Evolutionary conservation across 2,329 filamentous ascomycete genomes (phyloP).

Genomic region (Nothomitra cinnamomea): DNA sequence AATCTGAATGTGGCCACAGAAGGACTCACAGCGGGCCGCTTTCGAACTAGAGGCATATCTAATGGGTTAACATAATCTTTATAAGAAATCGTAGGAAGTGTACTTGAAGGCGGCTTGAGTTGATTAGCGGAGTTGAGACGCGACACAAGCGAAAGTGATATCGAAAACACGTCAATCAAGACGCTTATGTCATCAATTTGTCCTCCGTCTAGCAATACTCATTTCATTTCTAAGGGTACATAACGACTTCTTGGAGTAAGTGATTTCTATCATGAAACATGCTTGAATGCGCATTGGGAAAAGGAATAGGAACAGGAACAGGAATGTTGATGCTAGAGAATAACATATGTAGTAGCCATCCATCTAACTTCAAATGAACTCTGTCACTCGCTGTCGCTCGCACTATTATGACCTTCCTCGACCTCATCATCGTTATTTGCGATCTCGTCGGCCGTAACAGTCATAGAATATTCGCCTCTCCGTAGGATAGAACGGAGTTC

Average conservation of each 20-base stretch:
- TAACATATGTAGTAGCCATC: not conserved
- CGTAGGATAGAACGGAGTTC: slow-evolving; percentile 45
- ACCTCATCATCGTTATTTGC: slow-evolving; percentile 29
- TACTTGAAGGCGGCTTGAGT: too few relatives aligned
- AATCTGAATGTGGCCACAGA: too few relatives aligned
- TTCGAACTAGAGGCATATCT: not conserved
- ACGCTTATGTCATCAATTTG: too few relatives aligned
- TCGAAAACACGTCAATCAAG: too few relatives aligned
- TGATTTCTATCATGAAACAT: not conserved
- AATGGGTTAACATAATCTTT: too few relatives aligned
- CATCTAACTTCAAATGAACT: not conserved
- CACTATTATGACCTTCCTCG: slow-evolving; percentile 27
- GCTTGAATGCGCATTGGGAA: not conserved
- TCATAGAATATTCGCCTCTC: slow-evolving; percentile 50
- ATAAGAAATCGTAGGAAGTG: too few relatives aligned
- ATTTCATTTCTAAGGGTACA: too few relatives aligned
- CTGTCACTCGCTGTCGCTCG: slow-evolving; percentile 4
- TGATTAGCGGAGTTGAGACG: too few relatives aligned
- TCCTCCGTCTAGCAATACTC: too few relatives aligned
- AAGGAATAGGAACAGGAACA: not conserved
- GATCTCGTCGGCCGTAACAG: slow-evolving; percentile 30
- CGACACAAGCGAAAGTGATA: too few relatives aligned
- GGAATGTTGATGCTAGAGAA: too few relatives aligned
- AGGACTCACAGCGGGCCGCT: slow-evolving; percentile 1
- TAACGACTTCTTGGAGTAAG: not conserved